Conservation (phyloP, 2,329 filamentous ascomycete genomes). For the Ophiostoma sp. region DNA sequence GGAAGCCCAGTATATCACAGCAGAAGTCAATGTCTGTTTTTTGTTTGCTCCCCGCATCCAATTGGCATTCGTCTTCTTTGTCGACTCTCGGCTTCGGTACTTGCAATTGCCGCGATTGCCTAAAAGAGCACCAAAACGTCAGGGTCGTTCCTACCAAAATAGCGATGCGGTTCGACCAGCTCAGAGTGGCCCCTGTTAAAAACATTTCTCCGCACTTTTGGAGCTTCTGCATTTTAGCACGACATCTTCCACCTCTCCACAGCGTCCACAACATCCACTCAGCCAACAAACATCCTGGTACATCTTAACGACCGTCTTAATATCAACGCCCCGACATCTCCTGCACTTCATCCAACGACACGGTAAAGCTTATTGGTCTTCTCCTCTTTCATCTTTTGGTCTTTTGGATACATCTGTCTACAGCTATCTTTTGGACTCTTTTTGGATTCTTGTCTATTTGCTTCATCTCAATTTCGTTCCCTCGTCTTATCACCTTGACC, state of each 20-base stretch:
- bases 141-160: conserved; percentile 9
- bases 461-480: background rate
- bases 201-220: conserved; percentile 17
- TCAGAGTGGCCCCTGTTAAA: background rate
- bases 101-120: conserved; percentile 23
- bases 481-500: background rate
- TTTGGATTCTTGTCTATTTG: background rate
- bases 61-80: too few relatives aligned
- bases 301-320: background rate
- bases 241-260: conserved; percentile 1
- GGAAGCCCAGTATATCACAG: too few relatives aligned
- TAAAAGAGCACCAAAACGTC: conserved; percentile 11
- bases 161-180: background rate
- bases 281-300: background rate
- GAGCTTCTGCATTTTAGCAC: background rate
- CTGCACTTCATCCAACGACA: background rate
- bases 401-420: background rate
- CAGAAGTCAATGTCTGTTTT: too few relatives aligned
- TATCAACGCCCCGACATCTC: background rate
- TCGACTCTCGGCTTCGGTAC: conserved; percentile 23
- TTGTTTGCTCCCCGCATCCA: background rate
- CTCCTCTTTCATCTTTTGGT: background rate
- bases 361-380: background rate
- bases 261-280: background rate
- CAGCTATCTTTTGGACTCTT: background rate